Evolutionary conservation across 2,329 filamentous ascomycete genomes (phyloP), one percentile per base, ranked within the genome.

Genomic region (Aspergillaceae sp.): DNA sequence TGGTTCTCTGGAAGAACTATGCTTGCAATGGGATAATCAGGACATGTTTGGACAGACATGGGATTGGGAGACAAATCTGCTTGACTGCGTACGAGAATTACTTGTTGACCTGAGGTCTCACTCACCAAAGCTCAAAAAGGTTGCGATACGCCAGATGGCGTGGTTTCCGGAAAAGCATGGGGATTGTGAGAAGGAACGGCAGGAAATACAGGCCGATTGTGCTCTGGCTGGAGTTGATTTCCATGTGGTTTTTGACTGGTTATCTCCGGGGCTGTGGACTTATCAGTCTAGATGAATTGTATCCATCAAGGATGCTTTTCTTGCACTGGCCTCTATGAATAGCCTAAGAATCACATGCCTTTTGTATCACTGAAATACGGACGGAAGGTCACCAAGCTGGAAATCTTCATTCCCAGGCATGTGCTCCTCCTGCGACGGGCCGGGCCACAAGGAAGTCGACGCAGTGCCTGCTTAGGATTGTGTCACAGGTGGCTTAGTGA

Each of bases 231-330:
- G 37, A n/a, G 29, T 40, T 40, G 37, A 40, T 40, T 40, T 40
- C 10, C 26, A 29, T 28, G 28, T 40, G 4, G 26, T 28, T 40
- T 29, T 40, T 40, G 37, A 40, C 37, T 40, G 37, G 26, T 29
- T 40, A 29, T 40, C 37, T 40, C 37, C 37, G 26, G 37, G 37
- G 37, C 28, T 40, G 37, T 40, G 37, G 37, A 40, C 37, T 36
- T 9, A 36, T 36, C n/a, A 36, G 34, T 36, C 34, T 36, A 36
- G 34, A 36, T 36, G 34, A 36, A 36, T 36, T 36, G n/a, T 36
- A 36, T 36, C n/a, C 34, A 36, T 36, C 34, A 36, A 19, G 34
- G 10, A 36, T 36, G n/a, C 19, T 36, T 36, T 36, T 36, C 34
- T 36, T 36, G 34, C 34, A 36, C 34, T 36, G 34, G 19, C 34